These are phyloP conservation scores for Tulasnella calospora DNA, from an alignment of 768 basidiomycete species.

Conservation along the genomic window DNA sequence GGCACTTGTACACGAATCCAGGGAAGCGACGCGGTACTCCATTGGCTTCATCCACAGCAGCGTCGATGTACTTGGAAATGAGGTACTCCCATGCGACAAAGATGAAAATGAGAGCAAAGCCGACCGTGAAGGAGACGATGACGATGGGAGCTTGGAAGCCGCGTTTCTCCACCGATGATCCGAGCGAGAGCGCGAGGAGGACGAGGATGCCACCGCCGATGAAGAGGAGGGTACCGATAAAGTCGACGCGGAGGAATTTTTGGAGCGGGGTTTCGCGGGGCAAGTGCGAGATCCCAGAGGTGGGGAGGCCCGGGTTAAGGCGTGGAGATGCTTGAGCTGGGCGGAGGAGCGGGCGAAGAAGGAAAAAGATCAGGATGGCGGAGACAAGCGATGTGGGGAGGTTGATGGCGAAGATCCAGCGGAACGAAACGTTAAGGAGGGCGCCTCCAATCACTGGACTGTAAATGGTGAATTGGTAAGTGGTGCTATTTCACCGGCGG, in stretches of 20 bases:
- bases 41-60: not conserved
- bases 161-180: slow-evolving; percentile 37
- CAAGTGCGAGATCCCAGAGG: slow-evolving; percentile 23
- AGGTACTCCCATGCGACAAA: slow-evolving; percentile 46
- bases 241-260: slow-evolving; percentile 43
- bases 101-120: slow-evolving; percentile 41
- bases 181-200: slow-evolving; percentile 51
- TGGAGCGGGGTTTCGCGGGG: slow-evolving; percentile 23
- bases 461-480: slow-evolving; percentile 28
- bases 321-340: slow-evolving; percentile 24
- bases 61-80: slow-evolving; percentile 34
- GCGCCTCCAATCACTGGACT: slow-evolving; percentile 48
- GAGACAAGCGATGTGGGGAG: slow-evolving; percentile 40
- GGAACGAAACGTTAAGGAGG: slow-evolving; percentile 44
- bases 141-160: slow-evolving; percentile 44
- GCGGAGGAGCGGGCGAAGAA: slow-evolving; percentile 37
- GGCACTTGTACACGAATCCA: slow-evolving; percentile 13
- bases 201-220: slow-evolving; percentile 45
- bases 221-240: slow-evolving; percentile 47
- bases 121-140: slow-evolving; percentile 47
- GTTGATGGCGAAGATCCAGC: slow-evolving; percentile 56
- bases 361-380: slow-evolving; percentile 42
- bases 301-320: slow-evolving; percentile 36
- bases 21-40: not conserved
- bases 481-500: not conserved